Base-by-base conservation (phyloP, 176 grass and related monocot species). In the Typha latifolia region DNA sequence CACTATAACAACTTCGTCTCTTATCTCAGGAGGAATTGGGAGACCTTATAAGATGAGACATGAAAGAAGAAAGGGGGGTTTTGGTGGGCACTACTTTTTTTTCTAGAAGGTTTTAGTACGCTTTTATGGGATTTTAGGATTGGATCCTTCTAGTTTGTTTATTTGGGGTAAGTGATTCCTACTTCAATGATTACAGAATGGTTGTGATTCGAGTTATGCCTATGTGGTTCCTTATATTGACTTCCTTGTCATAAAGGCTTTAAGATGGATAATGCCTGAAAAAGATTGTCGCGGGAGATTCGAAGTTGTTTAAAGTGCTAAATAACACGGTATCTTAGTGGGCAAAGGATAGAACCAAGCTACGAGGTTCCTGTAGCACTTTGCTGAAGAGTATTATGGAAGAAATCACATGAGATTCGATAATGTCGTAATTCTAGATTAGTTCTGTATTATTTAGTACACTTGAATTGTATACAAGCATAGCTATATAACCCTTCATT, bases 141-240 rank as follows among this genome's bases (percentile, higher is more conserved):
- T 48, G 76, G 71, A 62, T 64, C 62, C 19, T 61, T 61, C 18
- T 61, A 61, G 63, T 19, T 65, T 43, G 63, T 65, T 72, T 31
- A 71, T 61, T 69, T 69, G 47, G 56, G 19, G 47, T 6, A 69
- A 62, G 74, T 50, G 61, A 78, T 61, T 19, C 21, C 13, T 49
- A 32, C 15, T 12, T 78, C 48, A 62, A 80, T 73, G 77, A 72
- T 80, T 73, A 66, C 62, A 73, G 29, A 43, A 63, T 16, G n/a
- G 32, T 61, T n/a, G 59, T 67, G 50, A 72, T 72, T 79, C 49
- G n/a, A 61, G 32, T 12, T 67, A 49, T 37, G 24, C 8, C 14
- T 37, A 27, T 49, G 32, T 11, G 4, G 57, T 23, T 61, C 5
- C 37, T 9, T 10, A 43, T 43, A 10, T 10, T 43, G 37, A 43